These are phyloP conservation scores for Globisporangium rhizosaccharum DNA, from an alignment of 352 stramenopile genomes.

Conservation along the genomic window DNA sequence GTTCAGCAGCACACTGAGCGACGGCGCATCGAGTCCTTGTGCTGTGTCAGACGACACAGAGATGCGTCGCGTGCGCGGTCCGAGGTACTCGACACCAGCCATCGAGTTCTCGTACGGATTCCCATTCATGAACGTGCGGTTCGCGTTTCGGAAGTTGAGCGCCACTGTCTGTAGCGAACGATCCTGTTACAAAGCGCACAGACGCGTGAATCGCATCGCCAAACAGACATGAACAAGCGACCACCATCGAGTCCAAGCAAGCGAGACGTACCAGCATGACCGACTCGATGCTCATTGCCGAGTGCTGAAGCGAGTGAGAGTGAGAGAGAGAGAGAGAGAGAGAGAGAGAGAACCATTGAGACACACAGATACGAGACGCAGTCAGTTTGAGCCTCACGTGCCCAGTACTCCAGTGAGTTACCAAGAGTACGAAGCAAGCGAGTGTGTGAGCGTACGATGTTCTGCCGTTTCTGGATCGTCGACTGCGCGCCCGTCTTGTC, in stretches of 20 bases:
- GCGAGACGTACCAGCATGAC: conserved; percentile 30
- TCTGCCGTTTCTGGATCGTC: conserved; percentile 9
- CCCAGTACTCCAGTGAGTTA: background rate
- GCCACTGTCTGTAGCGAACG: conserved; percentile 53
- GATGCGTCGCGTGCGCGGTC: conserved; percentile 12
- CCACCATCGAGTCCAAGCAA: background rate
- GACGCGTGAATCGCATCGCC: background rate
- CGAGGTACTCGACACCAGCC: conserved; percentile 17
- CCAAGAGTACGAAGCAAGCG: too few species aligned
- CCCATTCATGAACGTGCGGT: conserved; percentile 23
- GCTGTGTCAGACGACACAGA: conserved; percentile 19
- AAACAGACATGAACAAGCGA: background rate
- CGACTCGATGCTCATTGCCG: conserved; percentile 27
- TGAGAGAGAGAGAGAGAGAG: too few species aligned
- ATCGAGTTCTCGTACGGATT: conserved; percentile 45
- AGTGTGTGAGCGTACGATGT: conserved; percentile 5
- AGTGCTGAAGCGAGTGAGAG: conserved; percentile 17
- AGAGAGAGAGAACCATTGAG: background rate
- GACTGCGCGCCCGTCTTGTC: conserved; percentile 3
- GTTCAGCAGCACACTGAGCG: conserved; percentile 55
- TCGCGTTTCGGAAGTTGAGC: conserved; percentile 34
- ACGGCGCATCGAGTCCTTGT: conserved; percentile 38
- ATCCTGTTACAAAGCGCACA: conserved; percentile 26
- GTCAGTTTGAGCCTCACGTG: background rate
- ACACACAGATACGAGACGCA: background rate